Percentiles rank a stretch among this genome's conserved stretches.
phyloP scores from a whole-genome alignment of 495 filamentous ascomycete genomes.

The Cladorrhinum samala region DNA sequence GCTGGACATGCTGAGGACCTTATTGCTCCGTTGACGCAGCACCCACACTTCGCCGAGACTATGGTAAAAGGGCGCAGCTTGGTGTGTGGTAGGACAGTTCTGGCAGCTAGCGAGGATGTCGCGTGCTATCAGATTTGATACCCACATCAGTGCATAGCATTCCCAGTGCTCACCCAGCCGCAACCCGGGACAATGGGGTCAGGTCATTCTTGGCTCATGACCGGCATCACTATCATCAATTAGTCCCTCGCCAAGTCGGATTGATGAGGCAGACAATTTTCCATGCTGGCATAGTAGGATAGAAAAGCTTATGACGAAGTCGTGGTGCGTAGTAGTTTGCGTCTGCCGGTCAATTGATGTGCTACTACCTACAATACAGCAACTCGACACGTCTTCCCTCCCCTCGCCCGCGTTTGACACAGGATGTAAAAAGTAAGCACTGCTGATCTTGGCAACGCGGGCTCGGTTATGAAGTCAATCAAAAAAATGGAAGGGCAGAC shows the following conservation, averaged over 20 bases:
- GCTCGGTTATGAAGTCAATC: slow-evolving; percentile 2
- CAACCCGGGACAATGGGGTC: neutral
- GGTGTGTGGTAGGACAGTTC: neutral
- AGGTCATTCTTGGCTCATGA: no score
- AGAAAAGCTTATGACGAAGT: neutral
- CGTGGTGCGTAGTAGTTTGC: neutral
- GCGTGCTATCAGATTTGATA: neutral
- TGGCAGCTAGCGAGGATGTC: neutral
- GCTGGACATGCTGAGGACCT: no score
- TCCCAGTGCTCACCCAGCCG: neutral
- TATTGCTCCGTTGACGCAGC: slow-evolving; percentile 1
- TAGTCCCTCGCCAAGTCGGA: no score
- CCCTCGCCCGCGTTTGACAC: neutral
- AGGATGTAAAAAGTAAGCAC: neutral
- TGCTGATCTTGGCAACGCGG: neutral
- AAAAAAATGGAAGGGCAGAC: neutral
- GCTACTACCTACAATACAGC: neutral
- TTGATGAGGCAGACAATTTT: neutral
- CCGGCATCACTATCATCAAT: no score
- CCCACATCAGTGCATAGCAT: neutral
- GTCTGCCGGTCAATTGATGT: neutral
- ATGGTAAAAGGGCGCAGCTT: no score
- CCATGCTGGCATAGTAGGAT: no score
- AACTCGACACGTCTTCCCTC: neutral
- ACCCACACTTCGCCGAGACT: no score